A percentile compares a stretch with the other conserved stretches of the same genome.
Evolutionary conservation across 768 basidiomycete genomes (phyloP).

Genomic region (Russula sp.): DNA sequence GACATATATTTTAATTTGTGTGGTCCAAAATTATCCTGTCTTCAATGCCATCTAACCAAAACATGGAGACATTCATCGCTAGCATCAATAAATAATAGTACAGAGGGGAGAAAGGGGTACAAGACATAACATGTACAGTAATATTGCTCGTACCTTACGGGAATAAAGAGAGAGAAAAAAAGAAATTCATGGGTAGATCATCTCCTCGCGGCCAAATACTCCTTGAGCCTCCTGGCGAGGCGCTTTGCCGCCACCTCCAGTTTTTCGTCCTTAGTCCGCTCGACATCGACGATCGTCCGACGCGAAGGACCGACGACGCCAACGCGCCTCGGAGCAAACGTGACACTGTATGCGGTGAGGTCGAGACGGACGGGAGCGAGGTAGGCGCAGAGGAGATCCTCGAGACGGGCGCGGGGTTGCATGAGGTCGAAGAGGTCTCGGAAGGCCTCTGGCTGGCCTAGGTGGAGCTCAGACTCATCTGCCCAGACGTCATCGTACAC

Average conservation of each 20-base stretch:
- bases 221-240: constrained; percentile 23
- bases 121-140: neutral
- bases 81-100: no score
- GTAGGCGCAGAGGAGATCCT: constrained; percentile 60
- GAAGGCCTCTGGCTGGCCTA: constrained; percentile 72
- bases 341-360: constrained; percentile 10
- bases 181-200: neutral
- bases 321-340: constrained; percentile 19
- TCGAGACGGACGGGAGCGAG: constrained; percentile 43
- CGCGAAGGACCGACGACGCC: constrained; percentile 23
- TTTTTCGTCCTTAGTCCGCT: constrained; percentile 28
- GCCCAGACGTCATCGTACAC: constrained; percentile 75
- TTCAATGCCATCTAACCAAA: no score
- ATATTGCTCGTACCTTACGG: neutral
- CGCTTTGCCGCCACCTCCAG: constrained; percentile 32
- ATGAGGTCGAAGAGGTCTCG: constrained; percentile 74
- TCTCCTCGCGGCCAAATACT: constrained; percentile 13
- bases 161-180: no score
- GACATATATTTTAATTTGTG: no score
- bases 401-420: constrained; percentile 71
- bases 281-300: constrained; percentile 29
- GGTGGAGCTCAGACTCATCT: constrained; percentile 71
- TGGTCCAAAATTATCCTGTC: no score
- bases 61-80: no score
- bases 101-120: neutral